These are phyloP conservation scores for Hippophae tibetana DNA, from an alignment of 306 rosid species.

Conservation along the genomic window DNA sequence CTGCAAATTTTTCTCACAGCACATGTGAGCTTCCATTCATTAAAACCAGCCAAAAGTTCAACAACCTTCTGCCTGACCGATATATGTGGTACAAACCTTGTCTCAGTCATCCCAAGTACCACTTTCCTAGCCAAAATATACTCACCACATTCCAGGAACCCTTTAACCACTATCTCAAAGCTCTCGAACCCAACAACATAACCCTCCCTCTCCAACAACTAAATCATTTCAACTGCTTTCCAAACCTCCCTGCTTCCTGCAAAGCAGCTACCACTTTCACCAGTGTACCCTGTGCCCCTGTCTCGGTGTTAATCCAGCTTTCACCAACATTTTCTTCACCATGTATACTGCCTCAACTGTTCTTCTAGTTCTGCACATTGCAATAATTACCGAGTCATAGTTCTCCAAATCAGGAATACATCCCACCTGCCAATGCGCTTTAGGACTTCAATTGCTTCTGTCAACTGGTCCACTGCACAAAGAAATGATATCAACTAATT, in stretches of 20 bases:
- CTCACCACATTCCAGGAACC: constrained; percentile 62
- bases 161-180: constrained; percentile 56
- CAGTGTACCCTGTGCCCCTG: constrained; percentile 27
- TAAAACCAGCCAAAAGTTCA: constrained; percentile 55
- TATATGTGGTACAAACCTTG: constrained; percentile 51
- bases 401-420: constrained; percentile 64
- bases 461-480: constrained; percentile 38
- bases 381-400: constrained; percentile 43
- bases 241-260: constrained; percentile 49
- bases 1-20: constrained; percentile 58
- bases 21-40: constrained; percentile 66
- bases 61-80: constrained; percentile 63
- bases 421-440: constrained; percentile 54
- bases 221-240: constrained; percentile 57
- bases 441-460: constrained; percentile 39
- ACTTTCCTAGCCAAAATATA: constrained; percentile 71
- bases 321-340: constrained; percentile 41
- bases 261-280: constrained; percentile 36
- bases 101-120: constrained; percentile 47
- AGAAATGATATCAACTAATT: constrained; percentile 55
- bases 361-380: constrained; percentile 47
- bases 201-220: constrained; percentile 48
- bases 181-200: constrained; percentile 51
- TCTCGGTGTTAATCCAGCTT: constrained; percentile 34
- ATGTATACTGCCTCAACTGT: constrained; percentile 40